A percentile compares a stretch with the other conserved stretches of the same genome.
These are phyloP conservation scores for Lycium ferocissimum DNA, from an alignment of 257 asterid genomes.

Conservation along the genomic window DNA sequence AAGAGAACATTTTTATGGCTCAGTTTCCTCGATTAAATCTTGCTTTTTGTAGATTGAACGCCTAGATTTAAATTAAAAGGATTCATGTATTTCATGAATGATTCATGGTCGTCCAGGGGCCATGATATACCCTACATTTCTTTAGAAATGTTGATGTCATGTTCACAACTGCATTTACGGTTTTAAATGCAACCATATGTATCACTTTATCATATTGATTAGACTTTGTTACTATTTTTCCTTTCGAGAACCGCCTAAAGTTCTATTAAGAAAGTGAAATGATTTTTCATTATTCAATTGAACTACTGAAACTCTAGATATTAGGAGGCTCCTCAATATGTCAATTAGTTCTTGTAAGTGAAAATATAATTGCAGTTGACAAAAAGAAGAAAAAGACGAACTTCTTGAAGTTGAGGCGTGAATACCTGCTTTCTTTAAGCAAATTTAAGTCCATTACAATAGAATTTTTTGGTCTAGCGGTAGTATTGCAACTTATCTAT, in stretches of 20 bases:
- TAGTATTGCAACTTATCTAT: too few relatives aligned
- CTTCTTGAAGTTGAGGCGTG: too few relatives aligned
- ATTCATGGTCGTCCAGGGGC: not conserved
- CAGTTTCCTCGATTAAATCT: not conserved
- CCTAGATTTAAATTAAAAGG: not conserved
- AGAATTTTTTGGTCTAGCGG: too few relatives aligned
- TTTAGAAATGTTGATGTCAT: not conserved
- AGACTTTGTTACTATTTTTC: not conserved
- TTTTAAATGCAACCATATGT: not conserved
- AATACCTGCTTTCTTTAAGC: too few relatives aligned
- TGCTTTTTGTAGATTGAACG: not conserved
- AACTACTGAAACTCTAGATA: too few relatives aligned
- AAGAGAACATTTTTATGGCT: not conserved
- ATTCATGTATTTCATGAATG: not conserved
- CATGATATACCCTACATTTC: constrained; percentile 10
- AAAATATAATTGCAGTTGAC: too few relatives aligned
- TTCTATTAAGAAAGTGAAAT: not conserved
- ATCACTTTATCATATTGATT: not conserved
- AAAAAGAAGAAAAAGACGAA: too few relatives aligned
- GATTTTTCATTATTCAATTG: too few relatives aligned
- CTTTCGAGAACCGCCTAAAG: not conserved
- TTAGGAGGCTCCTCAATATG: too few relatives aligned
- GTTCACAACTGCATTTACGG: not conserved
- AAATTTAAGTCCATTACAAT: too few relatives aligned
- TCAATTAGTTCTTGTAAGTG: too few relatives aligned